Conservation (phyloP, 2,329 filamentous ascomycete genomes). For the Chalara sp. region DNA sequence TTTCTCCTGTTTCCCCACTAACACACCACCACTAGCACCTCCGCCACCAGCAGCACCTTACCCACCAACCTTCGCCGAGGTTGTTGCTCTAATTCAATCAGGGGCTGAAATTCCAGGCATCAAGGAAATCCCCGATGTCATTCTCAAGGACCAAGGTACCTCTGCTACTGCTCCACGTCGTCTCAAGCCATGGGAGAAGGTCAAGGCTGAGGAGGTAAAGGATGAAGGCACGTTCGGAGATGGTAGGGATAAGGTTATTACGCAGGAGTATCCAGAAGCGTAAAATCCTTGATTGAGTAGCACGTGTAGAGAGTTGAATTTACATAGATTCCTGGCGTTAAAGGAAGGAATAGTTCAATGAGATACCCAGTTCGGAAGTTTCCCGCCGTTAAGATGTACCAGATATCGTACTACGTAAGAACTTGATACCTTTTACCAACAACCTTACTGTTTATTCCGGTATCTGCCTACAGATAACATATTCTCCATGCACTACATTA, state of each 20-base stretch:
- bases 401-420: no score
- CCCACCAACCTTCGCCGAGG: conserved; percentile 75
- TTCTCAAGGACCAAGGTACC: conserved; percentile 63
- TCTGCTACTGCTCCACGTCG: conserved; percentile 31
- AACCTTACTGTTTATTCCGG: no score
- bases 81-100: conserved; percentile 76
- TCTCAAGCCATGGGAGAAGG: conserved; percentile 73
- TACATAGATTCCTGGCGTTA: no score
- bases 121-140: conserved; percentile 74
- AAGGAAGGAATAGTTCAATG: no score
- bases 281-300: not conserved
- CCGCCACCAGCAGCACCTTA: conserved; percentile 49
- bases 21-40: no score
- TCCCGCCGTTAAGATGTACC: no score
- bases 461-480: no score
- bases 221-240: conserved; percentile 28
- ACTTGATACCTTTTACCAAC: no score
- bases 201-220: conserved; percentile 27
- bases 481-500: no score
- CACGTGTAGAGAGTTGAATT: no score
- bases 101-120: conserved; percentile 84
- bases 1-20: no score
- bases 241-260: conserved; percentile 18
- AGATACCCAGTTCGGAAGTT: no score
- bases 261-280: conserved; percentile 21